Evolutionary conservation across 2,329 filamentous ascomycete genomes (phyloP).

Genomic region (Magnaporthiopsis rhizophila): DNA sequence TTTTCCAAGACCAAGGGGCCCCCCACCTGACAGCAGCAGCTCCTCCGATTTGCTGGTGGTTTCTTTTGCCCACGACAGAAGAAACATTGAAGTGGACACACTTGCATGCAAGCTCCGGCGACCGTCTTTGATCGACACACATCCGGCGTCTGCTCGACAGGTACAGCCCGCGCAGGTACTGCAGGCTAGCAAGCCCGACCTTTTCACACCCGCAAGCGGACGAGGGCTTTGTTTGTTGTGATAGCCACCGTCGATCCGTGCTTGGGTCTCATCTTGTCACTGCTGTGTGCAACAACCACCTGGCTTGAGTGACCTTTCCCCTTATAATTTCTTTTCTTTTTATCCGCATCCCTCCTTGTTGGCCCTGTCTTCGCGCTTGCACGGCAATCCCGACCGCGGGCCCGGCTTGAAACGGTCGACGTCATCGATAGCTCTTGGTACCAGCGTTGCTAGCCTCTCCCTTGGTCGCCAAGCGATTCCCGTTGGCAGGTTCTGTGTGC

Average conservation of each 20-base stretch:
- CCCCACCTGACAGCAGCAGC: no score
- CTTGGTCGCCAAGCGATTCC: background rate
- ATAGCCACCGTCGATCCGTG: background rate
- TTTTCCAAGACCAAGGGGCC: background rate
- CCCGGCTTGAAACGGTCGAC: conserved; percentile 4
- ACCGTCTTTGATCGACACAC: background rate
- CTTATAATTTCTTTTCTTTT: no score
- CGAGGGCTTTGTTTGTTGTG: background rate
- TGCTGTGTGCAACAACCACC: background rate
- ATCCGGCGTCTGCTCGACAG: background rate
- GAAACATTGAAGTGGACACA: background rate
- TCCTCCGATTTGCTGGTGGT: background rate
- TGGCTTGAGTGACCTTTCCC: background rate
- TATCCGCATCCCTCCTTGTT: no score
- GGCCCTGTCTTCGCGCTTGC: no score
- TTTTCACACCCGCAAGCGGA: background rate
- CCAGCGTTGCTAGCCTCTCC: background rate
- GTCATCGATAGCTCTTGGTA: conserved; percentile 5
- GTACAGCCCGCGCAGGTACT: background rate
- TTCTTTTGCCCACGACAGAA: background rate
- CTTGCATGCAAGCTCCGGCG: background rate
- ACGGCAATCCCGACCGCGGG: background rate
- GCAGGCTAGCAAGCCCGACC: background rate
- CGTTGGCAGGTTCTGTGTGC: conserved; percentile 2
- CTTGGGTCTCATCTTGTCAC: background rate